Evolutionary conservation across 2,329 filamentous ascomycete species (phyloP).

Genomic region (Teratosphaeria gauchensis): DNA sequence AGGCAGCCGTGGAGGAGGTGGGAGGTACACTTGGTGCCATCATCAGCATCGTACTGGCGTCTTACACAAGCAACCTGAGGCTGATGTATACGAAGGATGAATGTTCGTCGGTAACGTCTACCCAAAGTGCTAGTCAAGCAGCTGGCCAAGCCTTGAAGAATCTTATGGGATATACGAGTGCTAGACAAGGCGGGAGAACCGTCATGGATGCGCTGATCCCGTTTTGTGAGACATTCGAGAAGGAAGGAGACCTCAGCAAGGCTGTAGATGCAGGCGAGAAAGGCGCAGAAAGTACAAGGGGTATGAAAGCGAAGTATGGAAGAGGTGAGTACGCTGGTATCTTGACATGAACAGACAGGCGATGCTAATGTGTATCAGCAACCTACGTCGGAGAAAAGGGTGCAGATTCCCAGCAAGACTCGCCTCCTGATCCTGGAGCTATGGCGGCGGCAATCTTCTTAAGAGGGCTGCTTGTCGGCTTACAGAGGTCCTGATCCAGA

Average conservation of each 20-base stretch:
- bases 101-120: slow-evolving; percentile 14
- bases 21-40: slow-evolving; percentile 30
- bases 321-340: slow-evolving; percentile 14
- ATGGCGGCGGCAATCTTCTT: slow-evolving; percentile 29
- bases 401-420: slow-evolving; percentile 12
- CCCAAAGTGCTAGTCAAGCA: slow-evolving; percentile 16
- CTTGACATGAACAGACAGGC: background rate
- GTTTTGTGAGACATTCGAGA: slow-evolving; percentile 26
- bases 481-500: slow-evolving; percentile 3
- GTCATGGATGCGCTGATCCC: slow-evolving; percentile 31
- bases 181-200: slow-evolving; percentile 26
- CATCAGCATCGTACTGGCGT: slow-evolving; percentile 27
- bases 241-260: slow-evolving; percentile 13
- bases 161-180: slow-evolving; percentile 30
- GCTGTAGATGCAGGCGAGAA: slow-evolving; percentile 24
- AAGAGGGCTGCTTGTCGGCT: slow-evolving; percentile 21
- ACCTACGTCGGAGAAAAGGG: slow-evolving; percentile 27
- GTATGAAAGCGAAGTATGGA: slow-evolving; percentile 29
- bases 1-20: slow-evolving; percentile 27
- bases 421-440: slow-evolving; percentile 29
- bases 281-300: slow-evolving; percentile 25
- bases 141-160: slow-evolving; percentile 33
- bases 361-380: slow-evolving; percentile 11
- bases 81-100: slow-evolving; percentile 20
- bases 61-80: slow-evolving; percentile 31